A percentile compares a stretch with the other conserved stretches of the same genome.
phyloP scores from a whole-genome alignment of 305 asterid species.

The Fraxinus albicans region DNA sequence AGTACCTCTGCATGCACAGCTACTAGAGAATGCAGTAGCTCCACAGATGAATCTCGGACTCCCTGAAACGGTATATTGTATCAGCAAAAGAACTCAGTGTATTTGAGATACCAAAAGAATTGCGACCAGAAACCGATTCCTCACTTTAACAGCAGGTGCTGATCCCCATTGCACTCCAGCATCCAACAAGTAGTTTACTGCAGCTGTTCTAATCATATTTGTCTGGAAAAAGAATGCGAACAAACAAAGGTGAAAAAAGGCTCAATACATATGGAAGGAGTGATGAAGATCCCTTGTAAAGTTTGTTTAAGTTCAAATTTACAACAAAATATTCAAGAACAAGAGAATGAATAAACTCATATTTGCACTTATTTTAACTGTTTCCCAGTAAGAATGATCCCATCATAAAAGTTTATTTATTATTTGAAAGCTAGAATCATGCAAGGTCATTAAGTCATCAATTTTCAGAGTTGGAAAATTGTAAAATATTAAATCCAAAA shows the following conservation, averaged over 20 bases:
- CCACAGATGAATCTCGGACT: slow-evolving; percentile 93
- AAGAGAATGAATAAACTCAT: neutral
- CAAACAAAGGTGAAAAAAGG: slow-evolving; percentile 9
- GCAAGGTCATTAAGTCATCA: neutral
- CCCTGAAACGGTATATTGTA: slow-evolving; percentile 55
- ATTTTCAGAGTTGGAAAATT: neutral
- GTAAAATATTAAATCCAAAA: neutral
- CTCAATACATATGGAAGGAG: neutral
- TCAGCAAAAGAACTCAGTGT: slow-evolving; percentile 9
- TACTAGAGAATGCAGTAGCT: slow-evolving; percentile 84
- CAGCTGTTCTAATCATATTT: slow-evolving; percentile 78
- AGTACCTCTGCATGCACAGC: slow-evolving; percentile 98
- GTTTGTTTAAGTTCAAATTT: neutral
- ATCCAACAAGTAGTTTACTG: slow-evolving; percentile 85
- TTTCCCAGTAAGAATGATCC: neutral
- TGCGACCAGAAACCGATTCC: slow-evolving; percentile 26
- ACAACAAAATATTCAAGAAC: neutral
- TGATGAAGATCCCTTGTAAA: slow-evolving; percentile 6
- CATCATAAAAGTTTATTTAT: neutral
- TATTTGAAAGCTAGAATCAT: neutral
- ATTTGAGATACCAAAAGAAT: neutral
- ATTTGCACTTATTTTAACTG: neutral
- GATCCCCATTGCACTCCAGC: slow-evolving; percentile 97
- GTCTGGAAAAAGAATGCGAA: slow-evolving; percentile 51
- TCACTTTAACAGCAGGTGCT: slow-evolving; percentile 88